phyloP scores from a whole-genome alignment of 2,329 filamentous ascomycete genomes.

The Chalara sp. region DNA sequence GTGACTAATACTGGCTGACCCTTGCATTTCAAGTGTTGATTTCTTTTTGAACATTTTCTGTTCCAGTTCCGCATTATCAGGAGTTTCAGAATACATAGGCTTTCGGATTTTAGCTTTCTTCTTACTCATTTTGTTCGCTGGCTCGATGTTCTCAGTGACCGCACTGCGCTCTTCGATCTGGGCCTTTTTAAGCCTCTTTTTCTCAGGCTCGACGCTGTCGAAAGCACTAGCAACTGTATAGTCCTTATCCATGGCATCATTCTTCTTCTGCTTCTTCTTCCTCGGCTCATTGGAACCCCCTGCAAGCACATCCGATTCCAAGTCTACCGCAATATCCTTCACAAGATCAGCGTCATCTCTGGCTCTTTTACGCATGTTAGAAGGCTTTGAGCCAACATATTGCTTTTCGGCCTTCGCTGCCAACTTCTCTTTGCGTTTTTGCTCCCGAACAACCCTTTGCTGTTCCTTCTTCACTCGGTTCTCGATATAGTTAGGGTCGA shows the following conservation, averaged over 20 bases:
- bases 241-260: not conserved
- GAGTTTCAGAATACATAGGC: not conserved
- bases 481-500: not conserved
- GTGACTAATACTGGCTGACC: not conserved
- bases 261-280: not conserved
- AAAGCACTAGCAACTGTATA: not conserved
- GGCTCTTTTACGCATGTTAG: not conserved
- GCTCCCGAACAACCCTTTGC: not conserved
- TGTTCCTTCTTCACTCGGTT: conserved; percentile 8
- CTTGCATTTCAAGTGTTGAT: conserved; percentile 8
- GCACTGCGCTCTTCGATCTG: not conserved
- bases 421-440: not conserved
- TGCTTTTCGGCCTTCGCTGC: not conserved
- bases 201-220: not conserved
- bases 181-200: conserved; percentile 5
- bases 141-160: not conserved
- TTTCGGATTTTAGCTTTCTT: conserved; percentile 1
- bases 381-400: not conserved
- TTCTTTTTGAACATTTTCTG: conserved; percentile 6
- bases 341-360: not conserved
- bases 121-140: conserved; percentile 8
- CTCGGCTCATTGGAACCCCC: not conserved
- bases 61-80: not conserved
- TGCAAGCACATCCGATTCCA: not conserved
- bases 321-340: not conserved